Base-by-base conservation (phyloP, 495 filamentous ascomycete species). In the Chaetomium fimeti region DNA sequence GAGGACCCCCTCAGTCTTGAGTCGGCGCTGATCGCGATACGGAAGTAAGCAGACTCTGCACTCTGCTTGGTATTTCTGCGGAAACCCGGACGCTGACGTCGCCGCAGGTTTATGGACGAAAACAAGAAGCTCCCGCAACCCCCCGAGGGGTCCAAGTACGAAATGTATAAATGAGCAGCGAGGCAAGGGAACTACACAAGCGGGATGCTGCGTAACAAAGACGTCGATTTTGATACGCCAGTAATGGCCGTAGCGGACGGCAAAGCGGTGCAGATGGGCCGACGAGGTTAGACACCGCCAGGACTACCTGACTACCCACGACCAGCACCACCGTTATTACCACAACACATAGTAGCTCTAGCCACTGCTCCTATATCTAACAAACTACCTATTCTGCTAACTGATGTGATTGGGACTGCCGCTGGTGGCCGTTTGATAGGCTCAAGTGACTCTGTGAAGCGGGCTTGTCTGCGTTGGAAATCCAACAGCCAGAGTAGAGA, bases 121-220 rank as follows among this genome's bases (percentile, higher is more conserved):
- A 85, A 97, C 78, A 97, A 97, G 84, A 98, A 98, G 78, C 85
- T 98, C 15, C 88, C 91, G 16, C 94, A 98, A 74, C 94, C 95
- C 58, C 82, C 91, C 3, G 94, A 98, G 78, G 93, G 93, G 51
- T 86, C 89, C 53, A 91, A 85, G 61, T 97, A 88, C 72, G 60
- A 69, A 20, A 72, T 74, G 3, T 76, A 75, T 62, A 70, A 69
- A 60, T 70, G 54, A 66, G 43, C 16, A 56, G 6, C 25, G 25
- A 49, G 20, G 32, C 24, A 13, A 48, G 28, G n/a, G 2, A 43
- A 27, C 11, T 27, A 13, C 45, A 52, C 48, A 18, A 18, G 6
- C 27, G 3, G 32, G 12, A n/a, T 28, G 28, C 2, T 22, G 2
- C 25, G 25, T 5, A 29, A n/a, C 27, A 54, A 5, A 22, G 4